Conservation (phyloP, 805 yeast genomes). For the Torulaspora indica region DNA sequence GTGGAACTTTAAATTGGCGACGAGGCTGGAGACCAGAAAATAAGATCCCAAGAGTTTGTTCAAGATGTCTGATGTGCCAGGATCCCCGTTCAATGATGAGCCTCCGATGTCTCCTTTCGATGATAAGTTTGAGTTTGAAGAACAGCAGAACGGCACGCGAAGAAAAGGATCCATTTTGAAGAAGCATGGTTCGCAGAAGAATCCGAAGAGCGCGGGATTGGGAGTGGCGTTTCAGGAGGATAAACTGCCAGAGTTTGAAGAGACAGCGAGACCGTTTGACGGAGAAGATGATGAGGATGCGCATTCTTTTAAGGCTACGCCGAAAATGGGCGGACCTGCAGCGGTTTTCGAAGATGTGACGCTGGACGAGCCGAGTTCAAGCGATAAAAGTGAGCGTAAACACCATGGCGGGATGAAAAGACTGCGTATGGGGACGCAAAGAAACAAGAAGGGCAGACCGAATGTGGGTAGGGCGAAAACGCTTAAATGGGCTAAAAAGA, state of each 20-base stretch:
- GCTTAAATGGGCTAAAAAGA: slow-evolving; percentile 44
- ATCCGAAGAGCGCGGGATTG: slow-evolving; percentile 5
- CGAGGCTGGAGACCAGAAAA: not conserved
- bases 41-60: not conserved
- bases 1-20: not conserved
- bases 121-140: slow-evolving; percentile 27
- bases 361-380: slow-evolving; percentile 19
- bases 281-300: slow-evolving; percentile 20
- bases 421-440: slow-evolving; percentile 87
- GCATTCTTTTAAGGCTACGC: slow-evolving; percentile 31
- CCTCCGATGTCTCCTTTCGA: slow-evolving; percentile 31
- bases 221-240: slow-evolving; percentile 20
- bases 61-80: slow-evolving; percentile 6
- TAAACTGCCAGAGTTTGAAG: slow-evolving; percentile 20
- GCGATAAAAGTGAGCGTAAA: slow-evolving; percentile 11
- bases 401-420: slow-evolving; percentile 50
- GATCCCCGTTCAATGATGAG: slow-evolving; percentile 13
- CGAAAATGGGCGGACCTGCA: slow-evolving; percentile 20
- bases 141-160: slow-evolving; percentile 1
- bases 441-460: slow-evolving; percentile 69
- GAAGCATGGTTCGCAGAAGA: slow-evolving; percentile 13
- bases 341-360: slow-evolving; percentile 28
- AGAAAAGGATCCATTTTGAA: slow-evolving; percentile 18
- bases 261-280: slow-evolving; percentile 13
- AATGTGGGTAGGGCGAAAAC: slow-evolving; percentile 56